Evolutionary conservation across 148 eudicot species (phyloP).

Genomic region (Vaccinium vitisidaea): DNA sequence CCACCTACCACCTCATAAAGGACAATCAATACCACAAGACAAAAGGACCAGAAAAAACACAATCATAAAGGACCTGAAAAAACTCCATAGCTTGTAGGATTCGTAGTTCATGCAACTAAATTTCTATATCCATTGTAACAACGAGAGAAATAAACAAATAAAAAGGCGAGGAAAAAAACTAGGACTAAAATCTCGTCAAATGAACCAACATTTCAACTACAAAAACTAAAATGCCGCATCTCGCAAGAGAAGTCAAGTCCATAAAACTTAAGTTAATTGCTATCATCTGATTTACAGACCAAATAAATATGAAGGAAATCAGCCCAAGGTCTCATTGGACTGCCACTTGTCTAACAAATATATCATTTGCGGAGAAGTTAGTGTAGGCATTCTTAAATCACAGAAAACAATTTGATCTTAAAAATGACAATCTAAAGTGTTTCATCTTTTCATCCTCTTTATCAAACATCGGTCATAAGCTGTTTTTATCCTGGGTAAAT

Average conservation of each 20-base stretch:
- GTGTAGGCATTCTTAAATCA: neutral
- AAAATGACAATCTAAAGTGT: neutral
- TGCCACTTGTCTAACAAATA: slow-evolving; percentile 31
- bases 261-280: neutral
- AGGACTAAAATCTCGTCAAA: neutral
- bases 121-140: neutral
- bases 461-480: neutral
- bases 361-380: neutral
- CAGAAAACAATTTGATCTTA: neutral
- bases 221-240: neutral
- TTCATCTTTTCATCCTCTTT: neutral
- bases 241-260: neutral
- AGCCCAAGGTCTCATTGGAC: slow-evolving; percentile 13
- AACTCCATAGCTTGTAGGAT: too few relatives aligned
- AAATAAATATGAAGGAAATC: neutral
- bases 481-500: neutral
- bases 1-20: too few relatives aligned
- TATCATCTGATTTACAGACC: neutral
- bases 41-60: too few relatives aligned
- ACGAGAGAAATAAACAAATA: neutral
- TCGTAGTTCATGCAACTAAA: too few relatives aligned
- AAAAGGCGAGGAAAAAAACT: neutral
- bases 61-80: too few relatives aligned
- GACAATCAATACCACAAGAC: too few relatives aligned
- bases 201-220: neutral